Conservation (phyloP, 2,329 filamentous ascomycete genomes). For the Orbilia ellipsospora region DNA sequence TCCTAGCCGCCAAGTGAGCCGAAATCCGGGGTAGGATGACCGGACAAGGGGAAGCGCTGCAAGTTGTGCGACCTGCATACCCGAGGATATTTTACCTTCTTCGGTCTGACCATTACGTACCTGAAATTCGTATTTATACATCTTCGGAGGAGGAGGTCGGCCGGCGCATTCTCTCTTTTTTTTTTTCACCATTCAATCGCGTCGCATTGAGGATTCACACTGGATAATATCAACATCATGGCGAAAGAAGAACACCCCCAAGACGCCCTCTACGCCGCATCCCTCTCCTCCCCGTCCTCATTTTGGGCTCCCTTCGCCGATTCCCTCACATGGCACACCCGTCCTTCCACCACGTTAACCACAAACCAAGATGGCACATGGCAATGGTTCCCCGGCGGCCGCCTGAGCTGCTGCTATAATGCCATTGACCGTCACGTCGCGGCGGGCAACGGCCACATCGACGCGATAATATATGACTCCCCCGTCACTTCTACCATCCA, state of each 20-base stretch:
- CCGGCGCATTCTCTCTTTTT: slow-evolving; percentile 15
- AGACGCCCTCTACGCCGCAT: slow-evolving; percentile 67
- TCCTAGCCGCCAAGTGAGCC: slow-evolving; percentile 13
- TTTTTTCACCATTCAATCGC: not conserved
- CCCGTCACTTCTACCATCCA: slow-evolving; percentile 80
- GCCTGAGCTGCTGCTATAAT: slow-evolving; percentile 92
- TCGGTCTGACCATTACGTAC: not conserved
- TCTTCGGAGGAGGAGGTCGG: slow-evolving; percentile 13
- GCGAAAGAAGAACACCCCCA: slow-evolving; percentile 61
- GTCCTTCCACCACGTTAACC: slow-evolving; percentile 73
- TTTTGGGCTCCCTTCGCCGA: slow-evolving; percentile 83
- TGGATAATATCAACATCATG: slow-evolving; percentile 8
- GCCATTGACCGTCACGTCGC: slow-evolving; percentile 87
- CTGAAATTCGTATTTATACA: too few species aligned
- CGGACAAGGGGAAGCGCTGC: slow-evolving; percentile 40
- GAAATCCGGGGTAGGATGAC: slow-evolving; percentile 51
- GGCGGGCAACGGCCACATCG: slow-evolving; percentile 76
- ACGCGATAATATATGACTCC: slow-evolving; percentile 87
- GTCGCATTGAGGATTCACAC: not conserved
- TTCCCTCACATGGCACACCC: slow-evolving; percentile 82
- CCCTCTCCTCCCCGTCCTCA: slow-evolving; percentile 74
- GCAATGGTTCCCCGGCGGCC: slow-evolving; percentile 89
- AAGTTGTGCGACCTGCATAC: slow-evolving; percentile 14
- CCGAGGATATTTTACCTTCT: slow-evolving; percentile 36
- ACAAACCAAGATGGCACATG: slow-evolving; percentile 72